Conservation (phyloP, 169 alveolate species). For the Blepharisma undulans region DNA sequence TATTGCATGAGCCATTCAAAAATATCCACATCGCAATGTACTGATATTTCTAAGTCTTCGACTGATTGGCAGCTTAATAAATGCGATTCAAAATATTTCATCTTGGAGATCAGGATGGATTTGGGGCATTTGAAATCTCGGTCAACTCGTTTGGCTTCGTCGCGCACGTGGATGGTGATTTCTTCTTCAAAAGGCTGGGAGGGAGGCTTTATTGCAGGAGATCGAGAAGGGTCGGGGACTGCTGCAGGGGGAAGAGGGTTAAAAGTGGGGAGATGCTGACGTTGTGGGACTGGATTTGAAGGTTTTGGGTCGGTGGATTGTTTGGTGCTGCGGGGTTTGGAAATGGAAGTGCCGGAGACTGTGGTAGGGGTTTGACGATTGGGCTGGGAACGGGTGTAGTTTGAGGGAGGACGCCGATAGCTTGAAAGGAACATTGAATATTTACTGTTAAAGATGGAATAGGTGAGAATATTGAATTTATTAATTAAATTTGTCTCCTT, state of each 20-base stretch:
- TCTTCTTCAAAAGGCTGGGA: slow-evolving; percentile 19
- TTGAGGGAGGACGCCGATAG: slow-evolving; percentile 14
- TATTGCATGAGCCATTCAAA: slow-evolving; percentile 71
- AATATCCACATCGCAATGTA: slow-evolving; percentile 64
- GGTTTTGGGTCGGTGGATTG: not conserved
- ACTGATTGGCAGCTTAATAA: slow-evolving; percentile 47
- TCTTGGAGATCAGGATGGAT: slow-evolving; percentile 41
- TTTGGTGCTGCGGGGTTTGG: not conserved
- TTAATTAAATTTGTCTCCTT: too few relatives aligned
- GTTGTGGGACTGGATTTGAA: not conserved
- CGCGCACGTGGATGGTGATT: slow-evolving; percentile 66
- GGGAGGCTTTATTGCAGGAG: not conserved
- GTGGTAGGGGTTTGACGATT: slow-evolving; percentile 9
- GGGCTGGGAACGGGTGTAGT: not conserved
- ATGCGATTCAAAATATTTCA: slow-evolving; percentile 67
- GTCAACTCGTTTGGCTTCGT: slow-evolving; percentile 54
- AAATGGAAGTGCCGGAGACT: slow-evolving; percentile 18
- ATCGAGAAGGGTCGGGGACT: not conserved
- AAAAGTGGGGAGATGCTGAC: not conserved
- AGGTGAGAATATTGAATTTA: not conserved
- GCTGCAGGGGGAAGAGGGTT: not conserved
- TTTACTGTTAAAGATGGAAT: not conserved
- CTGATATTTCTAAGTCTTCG: slow-evolving; percentile 65
- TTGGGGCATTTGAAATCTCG: slow-evolving; percentile 64
- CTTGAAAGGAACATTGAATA: slow-evolving; percentile 21